phyloP scores from a whole-genome alignment of 2,329 filamentous ascomycete genomes.

The Dryadomyces sulphureus region DNA sequence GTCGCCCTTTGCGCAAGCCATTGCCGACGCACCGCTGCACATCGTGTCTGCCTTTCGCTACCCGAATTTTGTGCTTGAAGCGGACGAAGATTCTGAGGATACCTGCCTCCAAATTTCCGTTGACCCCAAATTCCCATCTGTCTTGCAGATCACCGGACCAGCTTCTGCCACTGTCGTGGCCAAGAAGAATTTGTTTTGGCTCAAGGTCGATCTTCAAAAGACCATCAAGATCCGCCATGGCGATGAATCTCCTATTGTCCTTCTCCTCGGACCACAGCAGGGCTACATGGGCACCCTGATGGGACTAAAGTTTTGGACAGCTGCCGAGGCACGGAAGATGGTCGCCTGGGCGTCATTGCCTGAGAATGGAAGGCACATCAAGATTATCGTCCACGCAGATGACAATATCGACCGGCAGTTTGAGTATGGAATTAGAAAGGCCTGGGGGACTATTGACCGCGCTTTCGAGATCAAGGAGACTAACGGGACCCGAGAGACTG shows the following conservation, averaged over 20 bases:
- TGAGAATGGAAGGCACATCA: background rate
- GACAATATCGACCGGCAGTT: no score
- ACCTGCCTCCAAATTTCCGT: background rate
- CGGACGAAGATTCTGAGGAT: background rate
- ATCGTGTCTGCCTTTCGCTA: slow-evolving; percentile 4
- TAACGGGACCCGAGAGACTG: no score
- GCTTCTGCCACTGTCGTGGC: background rate
- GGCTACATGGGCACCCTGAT: slow-evolving; percentile 2
- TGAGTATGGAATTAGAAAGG: no score
- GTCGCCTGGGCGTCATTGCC: background rate
- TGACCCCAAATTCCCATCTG: background rate
- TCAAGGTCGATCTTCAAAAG: background rate
- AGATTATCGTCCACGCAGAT: no score
- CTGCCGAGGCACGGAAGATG: background rate
- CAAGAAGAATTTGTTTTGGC: background rate
- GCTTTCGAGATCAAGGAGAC: no score
- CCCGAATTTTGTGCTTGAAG: background rate
- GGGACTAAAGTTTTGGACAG: slow-evolving; percentile 3
- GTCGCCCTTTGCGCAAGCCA: background rate
- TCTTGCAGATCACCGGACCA: background rate
- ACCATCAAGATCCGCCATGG: background rate
- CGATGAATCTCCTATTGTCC: background rate
- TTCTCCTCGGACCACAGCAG: background rate
- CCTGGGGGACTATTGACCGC: no score
- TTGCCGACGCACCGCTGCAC: background rate